Percentiles rank a stretch among this genome's conserved stretches.
Evolutionary conservation across 805 yeast species (phyloP).

Genomic region (Yamadazyma akitaensis): DNA sequence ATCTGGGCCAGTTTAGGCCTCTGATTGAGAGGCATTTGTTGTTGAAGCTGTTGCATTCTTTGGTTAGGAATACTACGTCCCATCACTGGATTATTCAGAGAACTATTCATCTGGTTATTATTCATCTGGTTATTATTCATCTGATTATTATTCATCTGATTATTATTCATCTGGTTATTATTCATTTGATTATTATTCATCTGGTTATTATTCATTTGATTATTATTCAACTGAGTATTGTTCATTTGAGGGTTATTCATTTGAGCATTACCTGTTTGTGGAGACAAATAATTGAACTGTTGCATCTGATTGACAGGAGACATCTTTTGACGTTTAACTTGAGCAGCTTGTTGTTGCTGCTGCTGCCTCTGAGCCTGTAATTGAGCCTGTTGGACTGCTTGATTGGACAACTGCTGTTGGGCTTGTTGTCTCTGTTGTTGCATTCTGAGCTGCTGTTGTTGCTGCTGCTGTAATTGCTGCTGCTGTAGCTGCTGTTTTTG

Average conservation of each 20-base stretch:
- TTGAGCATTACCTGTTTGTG: constrained; percentile 13
- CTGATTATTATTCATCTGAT: constrained; percentile 2
- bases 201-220: constrained; percentile 1
- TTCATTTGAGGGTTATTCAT: not conserved
- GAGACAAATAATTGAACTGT: constrained; percentile 11
- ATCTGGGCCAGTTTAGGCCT: not conserved
- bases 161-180: constrained; percentile 4
- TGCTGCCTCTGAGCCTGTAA: constrained; percentile 8
- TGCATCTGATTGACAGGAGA: constrained; percentile 16
- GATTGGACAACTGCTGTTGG: constrained; percentile 9
- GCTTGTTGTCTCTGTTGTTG: constrained; percentile 17
- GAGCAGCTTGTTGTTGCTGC: not conserved
- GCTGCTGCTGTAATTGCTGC: constrained; percentile 10
- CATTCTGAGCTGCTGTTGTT: constrained; percentile 17
- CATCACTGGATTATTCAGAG: constrained; percentile 17
- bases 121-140: constrained; percentile 9
- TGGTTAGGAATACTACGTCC: constrained; percentile 13
- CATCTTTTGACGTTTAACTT: constrained; percentile 12
- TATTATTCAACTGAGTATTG: constrained; percentile 13
- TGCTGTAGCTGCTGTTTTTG: constrained; percentile 15
- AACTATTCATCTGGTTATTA: constrained; percentile 3
- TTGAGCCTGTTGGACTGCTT: constrained; percentile 12
- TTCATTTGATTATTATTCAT: constrained; percentile 7
- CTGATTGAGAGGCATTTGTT: constrained; percentile 13
- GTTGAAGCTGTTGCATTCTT: constrained; percentile 17